phyloP scores from a whole-genome alignment of 306 rosid genomes.

The Clitoria ternatea region DNA sequence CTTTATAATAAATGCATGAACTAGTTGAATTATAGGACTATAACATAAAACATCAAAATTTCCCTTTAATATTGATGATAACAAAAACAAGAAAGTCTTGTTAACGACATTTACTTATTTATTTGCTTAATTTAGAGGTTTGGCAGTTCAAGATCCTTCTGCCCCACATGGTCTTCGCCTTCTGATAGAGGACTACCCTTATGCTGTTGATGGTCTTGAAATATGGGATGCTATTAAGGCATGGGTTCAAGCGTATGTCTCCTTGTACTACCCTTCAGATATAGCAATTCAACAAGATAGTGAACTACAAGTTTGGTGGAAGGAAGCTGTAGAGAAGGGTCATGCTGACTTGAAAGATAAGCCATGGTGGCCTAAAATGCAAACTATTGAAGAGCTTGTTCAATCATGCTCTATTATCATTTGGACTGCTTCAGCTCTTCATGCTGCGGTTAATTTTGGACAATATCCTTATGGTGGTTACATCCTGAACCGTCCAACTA shows the following conservation, averaged over 20 bases:
- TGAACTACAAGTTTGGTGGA: slow-evolving; percentile 70
- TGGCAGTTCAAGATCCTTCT: neutral
- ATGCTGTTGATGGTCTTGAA: slow-evolving; percentile 50
- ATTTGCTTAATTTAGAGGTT: too few species aligned
- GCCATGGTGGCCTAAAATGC: slow-evolving; percentile 58
- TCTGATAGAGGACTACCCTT: slow-evolving; percentile 53
- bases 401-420: slow-evolving; percentile 39
- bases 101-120: too few species aligned
- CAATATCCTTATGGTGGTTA: slow-evolving; percentile 66
- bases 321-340: slow-evolving; percentile 43
- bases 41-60: too few species aligned
- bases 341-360: slow-evolving; percentile 49
- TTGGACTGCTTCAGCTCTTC: slow-evolving; percentile 66
- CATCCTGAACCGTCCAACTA: slow-evolving; percentile 56
- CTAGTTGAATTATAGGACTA: too few species aligned
- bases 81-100: too few species aligned
- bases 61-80: too few species aligned
- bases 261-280: slow-evolving; percentile 37
- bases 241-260: slow-evolving; percentile 50
- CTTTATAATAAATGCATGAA: too few species aligned
- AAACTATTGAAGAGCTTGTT: slow-evolving; percentile 30
- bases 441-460: slow-evolving; percentile 60
- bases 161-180: too few species aligned
- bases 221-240: slow-evolving; percentile 56
- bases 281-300: slow-evolving; percentile 27